Evolutionary conservation across 257 asterid genomes (phyloP).

Genomic region (Knoxia roxburghii): DNA sequence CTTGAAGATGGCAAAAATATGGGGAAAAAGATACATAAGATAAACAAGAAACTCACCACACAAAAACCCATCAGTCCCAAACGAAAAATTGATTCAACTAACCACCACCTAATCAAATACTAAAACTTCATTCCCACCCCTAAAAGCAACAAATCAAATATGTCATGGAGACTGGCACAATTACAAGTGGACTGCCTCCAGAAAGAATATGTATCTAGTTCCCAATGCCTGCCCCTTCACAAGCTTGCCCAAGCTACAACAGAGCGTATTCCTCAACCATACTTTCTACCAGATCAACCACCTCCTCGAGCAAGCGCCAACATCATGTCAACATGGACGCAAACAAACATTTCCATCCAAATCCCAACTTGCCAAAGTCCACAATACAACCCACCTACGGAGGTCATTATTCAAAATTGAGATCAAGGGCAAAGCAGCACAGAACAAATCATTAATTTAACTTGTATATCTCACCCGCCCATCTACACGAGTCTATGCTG

Average conservation of each 20-base stretch:
- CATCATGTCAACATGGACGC: conserved; percentile 13
- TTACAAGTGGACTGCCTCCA: conserved; percentile 45
- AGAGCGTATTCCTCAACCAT: conserved; percentile 25
- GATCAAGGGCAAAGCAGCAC: conserved; percentile 3
- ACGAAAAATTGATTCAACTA: conserved; percentile 17
- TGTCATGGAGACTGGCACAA: conserved; percentile 43
- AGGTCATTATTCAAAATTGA: conserved; percentile 9
- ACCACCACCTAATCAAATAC: conserved; percentile 19
- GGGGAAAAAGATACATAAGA: conserved; percentile 14
- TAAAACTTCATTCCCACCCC: conserved; percentile 43
- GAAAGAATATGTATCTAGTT: conserved; percentile 65
- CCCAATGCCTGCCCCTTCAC: conserved; percentile 32
- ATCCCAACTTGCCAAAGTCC: conserved; percentile 7
- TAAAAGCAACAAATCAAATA: conserved; percentile 48
- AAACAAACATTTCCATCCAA: background rate
- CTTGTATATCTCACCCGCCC: conserved; percentile 14
- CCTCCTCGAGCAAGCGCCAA: too few relatives aligned
- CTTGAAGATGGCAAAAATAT: conserved; percentile 22
- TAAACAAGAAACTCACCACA: conserved; percentile 36
- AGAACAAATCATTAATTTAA: background rate
- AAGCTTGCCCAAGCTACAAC: conserved; percentile 32
- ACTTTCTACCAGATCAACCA: conserved; percentile 10
- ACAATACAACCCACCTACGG: conserved; percentile 13
- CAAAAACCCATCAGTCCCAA: conserved; percentile 17
- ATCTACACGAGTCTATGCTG: conserved; percentile 39